Evolutionary conservation across 73 alveolate genomes (phyloP), one percentile per base, ranked within the genome.

Genomic region (Tetrahymena borealis): DNA sequence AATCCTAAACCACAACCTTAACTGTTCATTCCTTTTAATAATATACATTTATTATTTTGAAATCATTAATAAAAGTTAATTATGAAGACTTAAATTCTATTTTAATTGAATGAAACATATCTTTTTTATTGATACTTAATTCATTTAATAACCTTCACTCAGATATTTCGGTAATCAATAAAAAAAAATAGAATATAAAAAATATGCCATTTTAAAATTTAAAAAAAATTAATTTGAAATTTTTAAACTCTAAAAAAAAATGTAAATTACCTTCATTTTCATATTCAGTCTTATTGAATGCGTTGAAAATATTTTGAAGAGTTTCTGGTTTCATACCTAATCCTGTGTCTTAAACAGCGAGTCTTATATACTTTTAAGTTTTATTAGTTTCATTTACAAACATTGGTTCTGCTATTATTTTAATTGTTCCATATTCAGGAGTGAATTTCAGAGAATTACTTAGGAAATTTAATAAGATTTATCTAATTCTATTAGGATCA

Each of bases 371-470:
- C 28, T 78, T 39, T 31, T 93, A 91, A 28, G 40, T 37, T 8
- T 60, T 36, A 18, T 77, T 39, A 15, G 90, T 85, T 39, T 60
- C 77, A 11, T 33, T 28, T 7, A 40, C 79, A 31, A 40, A 40
- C 91, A 39, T 39, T 10, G 40, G 35, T 85, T 78, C 77, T n/a
- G 95, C 95, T n/a, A 33, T 78, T 32, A 92, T 39, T 60, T 33
- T 77, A 24, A 92, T 92, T 7, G 38, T 39, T 38, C 90, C 95
- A 39, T 93, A 79, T 93, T 93, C 78, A 32, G 91, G 90, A 37
- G 95, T 93, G 43, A 93, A 93, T 90, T 93, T 93, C 18, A 93
- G 91, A 20, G 95, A 93, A 79, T 93, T 93, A 90, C 91, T 93
- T 15, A 93, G 35, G 40, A 93, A 85, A 85, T 93, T 93, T 39